Conservation (phyloP, 768 basidiomycete species). For the Leccinum imitatum region DNA sequence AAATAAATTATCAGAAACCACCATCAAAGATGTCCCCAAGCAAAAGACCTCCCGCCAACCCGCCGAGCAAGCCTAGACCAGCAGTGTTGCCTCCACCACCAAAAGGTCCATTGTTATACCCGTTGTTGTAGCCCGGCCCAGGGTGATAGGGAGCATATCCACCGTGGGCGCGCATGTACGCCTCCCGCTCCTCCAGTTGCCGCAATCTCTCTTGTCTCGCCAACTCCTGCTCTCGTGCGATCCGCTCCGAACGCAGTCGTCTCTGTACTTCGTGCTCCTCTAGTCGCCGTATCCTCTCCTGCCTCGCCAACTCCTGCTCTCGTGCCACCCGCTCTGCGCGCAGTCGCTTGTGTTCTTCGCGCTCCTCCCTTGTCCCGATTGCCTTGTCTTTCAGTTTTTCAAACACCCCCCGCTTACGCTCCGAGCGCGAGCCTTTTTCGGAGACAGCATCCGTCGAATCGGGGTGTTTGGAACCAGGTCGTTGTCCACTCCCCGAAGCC, state of each 20-base stretch:
- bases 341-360: constrained; percentile 43
- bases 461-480: neutral
- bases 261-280: constrained; percentile 34
- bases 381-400: constrained; percentile 63
- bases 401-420: constrained; percentile 53
- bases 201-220: constrained; percentile 20
- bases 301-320: constrained; percentile 19
- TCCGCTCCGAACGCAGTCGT: constrained; percentile 33
- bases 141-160: constrained; percentile 32
- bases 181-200: constrained; percentile 31
- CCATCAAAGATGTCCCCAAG: constrained; percentile 46
- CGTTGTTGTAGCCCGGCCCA: constrained; percentile 11
- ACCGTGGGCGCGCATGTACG: constrained; percentile 35
- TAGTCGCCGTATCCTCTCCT: constrained; percentile 19
- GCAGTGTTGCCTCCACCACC: constrained; percentile 11
- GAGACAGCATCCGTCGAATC: neutral
- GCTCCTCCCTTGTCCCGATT: constrained; percentile 63
- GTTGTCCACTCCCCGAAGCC: constrained; percentile 25
- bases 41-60: constrained; percentile 50
- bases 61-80: constrained; percentile 35
- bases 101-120: neutral
- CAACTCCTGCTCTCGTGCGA: constrained; percentile 23
- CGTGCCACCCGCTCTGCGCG: constrained; percentile 31
- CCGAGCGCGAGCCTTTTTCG: constrained; percentile 5
- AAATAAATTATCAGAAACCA: constrained; percentile 32